These are phyloP conservation scores for Kodamaea sp. DNA, from an alignment of 1,139 yeast genomes.

Conservation along the genomic window DNA sequence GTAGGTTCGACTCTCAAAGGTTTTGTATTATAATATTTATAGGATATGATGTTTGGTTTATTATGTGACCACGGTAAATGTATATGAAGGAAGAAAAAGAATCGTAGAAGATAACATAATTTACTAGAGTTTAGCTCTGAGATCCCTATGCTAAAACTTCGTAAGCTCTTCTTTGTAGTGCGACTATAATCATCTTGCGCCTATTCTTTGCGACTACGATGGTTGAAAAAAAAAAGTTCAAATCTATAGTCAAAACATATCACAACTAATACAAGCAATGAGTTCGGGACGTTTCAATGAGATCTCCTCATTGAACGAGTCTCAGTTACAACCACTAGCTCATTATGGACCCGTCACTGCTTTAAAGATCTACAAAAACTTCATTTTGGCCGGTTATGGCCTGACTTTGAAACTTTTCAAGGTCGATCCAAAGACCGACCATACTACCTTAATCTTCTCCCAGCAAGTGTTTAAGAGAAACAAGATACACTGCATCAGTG, in stretches of 20 bases:
- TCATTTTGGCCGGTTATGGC: slow-evolving; percentile 73
- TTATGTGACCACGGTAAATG: too few species aligned
- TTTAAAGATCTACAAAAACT: slow-evolving; percentile 43
- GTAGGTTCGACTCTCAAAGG: too few species aligned
- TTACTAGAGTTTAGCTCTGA: too few species aligned
- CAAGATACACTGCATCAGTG: slow-evolving; percentile 74
- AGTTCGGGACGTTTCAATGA: slow-evolving; percentile 9
- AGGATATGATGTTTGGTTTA: too few species aligned
- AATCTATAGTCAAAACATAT: too few species aligned
- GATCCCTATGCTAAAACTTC: too few species aligned
- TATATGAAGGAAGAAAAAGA: too few species aligned
- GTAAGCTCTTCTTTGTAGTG: too few species aligned
- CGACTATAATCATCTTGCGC: too few species aligned
- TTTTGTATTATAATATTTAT: too few species aligned
- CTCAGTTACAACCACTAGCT: slow-evolving; percentile 18
- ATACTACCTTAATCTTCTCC: slow-evolving; percentile 39
- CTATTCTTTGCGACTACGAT: too few species aligned
- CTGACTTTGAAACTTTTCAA: slow-evolving; percentile 60
- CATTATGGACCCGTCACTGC: slow-evolving; percentile 81
- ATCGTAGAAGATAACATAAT: too few species aligned
- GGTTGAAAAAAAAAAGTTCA: neutral
- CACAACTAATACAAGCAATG: slow-evolving; percentile 2
- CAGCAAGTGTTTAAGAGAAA: slow-evolving; percentile 61
- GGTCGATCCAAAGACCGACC: slow-evolving; percentile 24
- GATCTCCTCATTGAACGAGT: slow-evolving; percentile 23